A percentile compares a stretch with the other conserved stretches of the same genome.
Evolutionary conservation across 805 yeast species (phyloP).

Genomic region (Grigorovia humatica): DNA sequence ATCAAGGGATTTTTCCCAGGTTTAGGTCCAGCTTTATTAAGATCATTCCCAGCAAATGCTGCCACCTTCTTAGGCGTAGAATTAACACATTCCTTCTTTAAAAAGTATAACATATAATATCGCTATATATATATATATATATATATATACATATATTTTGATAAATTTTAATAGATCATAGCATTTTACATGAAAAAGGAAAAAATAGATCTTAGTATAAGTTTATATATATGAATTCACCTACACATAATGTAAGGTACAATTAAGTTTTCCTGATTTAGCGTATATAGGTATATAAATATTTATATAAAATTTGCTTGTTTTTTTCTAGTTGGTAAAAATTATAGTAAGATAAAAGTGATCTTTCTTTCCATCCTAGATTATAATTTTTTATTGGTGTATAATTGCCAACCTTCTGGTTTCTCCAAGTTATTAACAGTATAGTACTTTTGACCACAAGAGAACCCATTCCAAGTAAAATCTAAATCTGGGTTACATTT

Average conservation of each 20-base stretch:
- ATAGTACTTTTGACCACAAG: conserved; percentile 59
- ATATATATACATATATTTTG: too few relatives aligned
- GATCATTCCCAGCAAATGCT: conserved; percentile 98
- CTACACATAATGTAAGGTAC: too few relatives aligned
- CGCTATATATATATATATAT: too few relatives aligned
- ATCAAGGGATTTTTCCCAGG: conserved; percentile 94
- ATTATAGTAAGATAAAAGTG: too few relatives aligned
- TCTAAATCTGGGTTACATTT: conserved; percentile 60
- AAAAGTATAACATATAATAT: conserved; percentile 22
- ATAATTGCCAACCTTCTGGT: conserved; percentile 58
- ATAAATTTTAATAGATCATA: background rate
- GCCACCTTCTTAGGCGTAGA: conserved; percentile 97
- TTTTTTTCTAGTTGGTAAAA: too few relatives aligned
- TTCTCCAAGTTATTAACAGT: conserved; percentile 44
- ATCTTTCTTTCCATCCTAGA: too few relatives aligned
- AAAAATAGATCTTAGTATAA: too few relatives aligned
- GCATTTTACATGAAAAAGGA: too few relatives aligned
- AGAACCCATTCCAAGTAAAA: conserved; percentile 66
- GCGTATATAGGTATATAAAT: background rate
- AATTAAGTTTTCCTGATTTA: background rate
- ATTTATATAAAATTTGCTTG: background rate
- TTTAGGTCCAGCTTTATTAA: conserved; percentile 83
- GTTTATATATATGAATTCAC: too few relatives aligned
- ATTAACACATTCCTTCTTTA: conserved; percentile 42
- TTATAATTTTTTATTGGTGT: conserved; percentile 1